Evolutionary conservation across 371 early-diverging fungal genomes (phyloP).

Genomic region (Actinomucor elegans): DNA sequence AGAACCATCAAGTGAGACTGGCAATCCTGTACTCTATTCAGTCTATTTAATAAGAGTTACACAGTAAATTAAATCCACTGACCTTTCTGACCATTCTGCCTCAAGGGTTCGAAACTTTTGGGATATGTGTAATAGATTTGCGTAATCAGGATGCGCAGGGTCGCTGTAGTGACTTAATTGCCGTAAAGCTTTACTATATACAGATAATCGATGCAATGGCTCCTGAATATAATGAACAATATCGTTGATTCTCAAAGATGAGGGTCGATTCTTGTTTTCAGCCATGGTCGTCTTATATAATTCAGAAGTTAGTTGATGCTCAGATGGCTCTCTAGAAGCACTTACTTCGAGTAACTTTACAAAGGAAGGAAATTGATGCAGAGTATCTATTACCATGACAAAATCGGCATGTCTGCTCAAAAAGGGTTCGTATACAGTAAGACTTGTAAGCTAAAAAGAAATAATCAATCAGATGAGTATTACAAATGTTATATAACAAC

Average conservation of each 20-base stretch:
- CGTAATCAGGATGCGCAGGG: slow-evolving; percentile 24
- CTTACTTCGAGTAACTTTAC: slow-evolving; percentile 22
- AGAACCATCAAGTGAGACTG: slow-evolving; percentile 16
- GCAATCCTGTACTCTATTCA: slow-evolving; percentile 19
- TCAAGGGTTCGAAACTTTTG: slow-evolving; percentile 9
- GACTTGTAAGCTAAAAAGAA: slow-evolving; percentile 4
- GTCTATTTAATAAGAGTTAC: background rate
- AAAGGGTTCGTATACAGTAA: slow-evolving; percentile 17
- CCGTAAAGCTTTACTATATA: slow-evolving; percentile 8
- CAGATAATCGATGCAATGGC: slow-evolving; percentile 6
- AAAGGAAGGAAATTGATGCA: slow-evolving; percentile 26
- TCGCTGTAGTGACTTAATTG: slow-evolving; percentile 21
- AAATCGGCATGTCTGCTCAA: slow-evolving; percentile 12
- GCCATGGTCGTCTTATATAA: background rate
- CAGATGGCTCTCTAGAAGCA: too few species aligned
- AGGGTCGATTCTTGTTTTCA: background rate
- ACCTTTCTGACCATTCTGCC: slow-evolving; percentile 17
- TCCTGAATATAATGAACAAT: slow-evolving; percentile 10
- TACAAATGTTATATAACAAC: slow-evolving; percentile 5
- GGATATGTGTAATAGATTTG: background rate
- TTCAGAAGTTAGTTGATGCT: too few species aligned
- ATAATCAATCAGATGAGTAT: too few species aligned
- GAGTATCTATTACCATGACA: slow-evolving; percentile 21
- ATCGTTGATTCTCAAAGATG: background rate
- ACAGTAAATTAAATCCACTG: background rate